phyloP scores from a whole-genome alignment of 805 yeast species.

The Kluyveromyces aestuarii region DNA sequence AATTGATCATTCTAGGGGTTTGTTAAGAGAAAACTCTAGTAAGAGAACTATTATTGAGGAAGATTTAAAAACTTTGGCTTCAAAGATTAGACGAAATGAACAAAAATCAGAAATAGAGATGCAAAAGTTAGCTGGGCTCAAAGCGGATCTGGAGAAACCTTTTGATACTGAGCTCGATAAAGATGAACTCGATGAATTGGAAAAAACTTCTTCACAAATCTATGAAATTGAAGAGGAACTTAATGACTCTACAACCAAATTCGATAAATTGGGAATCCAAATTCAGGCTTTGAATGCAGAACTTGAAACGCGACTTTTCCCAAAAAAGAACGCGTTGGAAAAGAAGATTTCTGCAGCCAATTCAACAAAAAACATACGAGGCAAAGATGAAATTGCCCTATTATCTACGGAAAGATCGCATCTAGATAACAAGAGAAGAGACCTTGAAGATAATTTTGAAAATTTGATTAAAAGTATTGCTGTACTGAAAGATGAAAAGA shows the following conservation, averaged over 20 bases:
- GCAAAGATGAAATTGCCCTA: constrained; percentile 15
- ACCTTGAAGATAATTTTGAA: constrained; percentile 24
- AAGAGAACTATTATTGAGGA: constrained; percentile 37
- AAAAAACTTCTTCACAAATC: constrained; percentile 32
- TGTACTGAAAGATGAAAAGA: constrained; percentile 21
- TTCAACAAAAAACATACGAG: constrained; percentile 13
- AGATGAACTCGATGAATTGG: constrained; percentile 40
- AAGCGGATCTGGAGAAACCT: constrained; percentile 41
- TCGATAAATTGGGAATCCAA: constrained; percentile 15
- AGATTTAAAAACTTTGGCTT: constrained; percentile 29
- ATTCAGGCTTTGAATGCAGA: constrained; percentile 40
- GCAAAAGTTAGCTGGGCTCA: constrained; percentile 35
- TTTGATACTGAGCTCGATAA: constrained; percentile 45
- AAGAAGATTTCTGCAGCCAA: constrained; percentile 11
- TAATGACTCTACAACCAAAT: constrained; percentile 23
- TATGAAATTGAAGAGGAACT: constrained; percentile 39
- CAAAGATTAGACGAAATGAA: constrained; percentile 30
- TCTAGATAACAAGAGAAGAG: constrained; percentile 24
- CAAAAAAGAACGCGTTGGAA: constrained; percentile 37
- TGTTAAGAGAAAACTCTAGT: constrained; percentile 33
- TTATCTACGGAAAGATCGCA: constrained; percentile 24
- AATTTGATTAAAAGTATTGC: constrained; percentile 20
- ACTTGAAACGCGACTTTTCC: constrained; percentile 46
- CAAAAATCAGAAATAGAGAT: constrained; percentile 28
- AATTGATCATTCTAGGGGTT: constrained; percentile 36